Base-by-base conservation (phyloP, 1,284 basidiomycete genomes). In the Pulchroboletus neoregius region DNA sequence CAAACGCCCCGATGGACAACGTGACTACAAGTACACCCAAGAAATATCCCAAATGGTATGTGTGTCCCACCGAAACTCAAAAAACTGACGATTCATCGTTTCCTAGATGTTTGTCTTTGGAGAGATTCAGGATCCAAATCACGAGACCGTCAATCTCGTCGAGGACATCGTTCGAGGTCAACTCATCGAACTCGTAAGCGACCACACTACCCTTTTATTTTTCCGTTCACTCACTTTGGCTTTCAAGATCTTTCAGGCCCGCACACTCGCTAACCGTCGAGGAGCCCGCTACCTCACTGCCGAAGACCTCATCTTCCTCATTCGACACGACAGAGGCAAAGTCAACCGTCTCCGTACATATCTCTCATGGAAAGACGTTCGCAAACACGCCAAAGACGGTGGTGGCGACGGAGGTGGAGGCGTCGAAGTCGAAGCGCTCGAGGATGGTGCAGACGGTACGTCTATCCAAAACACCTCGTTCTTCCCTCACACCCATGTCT, bases 361-460 rank as follows among this genome's bases (percentile, higher is more conserved):
- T 62, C 78, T 99, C n/a, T 91, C 89, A 0, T 99, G 95, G 94
- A 97, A 96, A 63, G 95, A 97, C 55, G 94, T 98, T 6, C 80
- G 95, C 13, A 96, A 96, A 62, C 90, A 93, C 55, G 93, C 93
- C 6, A 96, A 96, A 61, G 92, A 96, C 56, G 84, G 79, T 9
- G 84, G 84, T 42, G 87, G 82, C 8, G 85, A 86, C 49, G 87
- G 79, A 3, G 88, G 81, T 10, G 87, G 77, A 9, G 89, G 82
- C 13, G 86, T 88, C 2, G 90, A 92, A 58, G 84, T 89, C 5
- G 89, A 90, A 61, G 76, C 72, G 3, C 66, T 87, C 5, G 87
- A 90, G 54, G 86, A 91, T 44, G 86, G 81, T n/a, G 78, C 82
- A 22, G 84, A 87, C 58, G 82, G 83, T 85, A 47, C 31, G 72